A percentile compares a stretch with the other conserved stretches of the same genome.
phyloP scores from a whole-genome alignment of 768 basidiomycete species.

The Dacryopinax primogenitus region DNA sequence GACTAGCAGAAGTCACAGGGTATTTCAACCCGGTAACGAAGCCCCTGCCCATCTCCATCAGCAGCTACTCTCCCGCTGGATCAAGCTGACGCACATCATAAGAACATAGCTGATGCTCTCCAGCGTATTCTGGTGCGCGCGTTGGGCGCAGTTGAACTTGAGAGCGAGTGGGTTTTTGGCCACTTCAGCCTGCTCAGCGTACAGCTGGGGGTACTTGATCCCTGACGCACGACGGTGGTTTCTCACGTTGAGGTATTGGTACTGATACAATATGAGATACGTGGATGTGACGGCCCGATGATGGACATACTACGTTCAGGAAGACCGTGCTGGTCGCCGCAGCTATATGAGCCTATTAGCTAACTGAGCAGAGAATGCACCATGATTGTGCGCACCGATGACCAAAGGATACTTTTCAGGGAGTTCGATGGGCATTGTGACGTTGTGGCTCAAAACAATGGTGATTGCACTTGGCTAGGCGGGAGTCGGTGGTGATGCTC shows the following conservation, averaged over 20 bases:
- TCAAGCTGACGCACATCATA: background rate
- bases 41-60: background rate
- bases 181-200: conserved; percentile 53
- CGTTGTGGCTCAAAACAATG: too few relatives aligned
- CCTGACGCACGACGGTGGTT: conserved; percentile 39
- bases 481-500: too few relatives aligned
- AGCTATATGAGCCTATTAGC: background rate
- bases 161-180: conserved; percentile 39
- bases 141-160: conserved; percentile 20
- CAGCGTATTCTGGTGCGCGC: conserved; percentile 15
- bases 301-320: background rate
- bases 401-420: background rate
- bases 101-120: conserved; percentile 10
- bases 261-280: conserved; percentile 15
- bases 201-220: conserved; percentile 59
- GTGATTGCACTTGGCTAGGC: too few relatives aligned
- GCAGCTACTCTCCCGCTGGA: too few relatives aligned
- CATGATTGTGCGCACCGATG: background rate
- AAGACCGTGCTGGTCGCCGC: conserved; percentile 1
- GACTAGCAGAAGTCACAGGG: conserved; percentile 33
- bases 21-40: conserved; percentile 33
- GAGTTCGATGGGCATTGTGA: background rate
- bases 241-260: conserved; percentile 36
- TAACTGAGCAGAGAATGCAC: background rate
- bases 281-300: background rate